phyloP scores from a whole-genome alignment of 176 grass and related monocot genomes.

The Puya raimondii region DNA sequence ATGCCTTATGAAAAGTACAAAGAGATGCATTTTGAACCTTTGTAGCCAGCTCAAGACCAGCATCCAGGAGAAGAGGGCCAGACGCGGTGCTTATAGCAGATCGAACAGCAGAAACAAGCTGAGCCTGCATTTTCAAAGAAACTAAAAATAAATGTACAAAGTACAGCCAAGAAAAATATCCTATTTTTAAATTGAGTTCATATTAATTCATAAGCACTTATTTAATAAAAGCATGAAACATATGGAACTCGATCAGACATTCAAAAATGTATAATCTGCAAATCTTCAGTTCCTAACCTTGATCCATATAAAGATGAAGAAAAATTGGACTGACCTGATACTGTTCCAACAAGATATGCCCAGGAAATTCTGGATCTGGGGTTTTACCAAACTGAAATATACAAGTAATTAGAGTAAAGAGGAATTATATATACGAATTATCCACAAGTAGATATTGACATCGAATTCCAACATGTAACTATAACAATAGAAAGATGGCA shows the following conservation, averaged over 20 bases:
- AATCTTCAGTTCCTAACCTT: not conserved
- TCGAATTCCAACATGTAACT: not conserved
- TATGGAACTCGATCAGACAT: slow-evolving; percentile 1
- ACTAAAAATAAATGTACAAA: not conserved
- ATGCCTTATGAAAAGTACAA: not conserved
- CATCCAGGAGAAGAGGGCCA: slow-evolving; percentile 83
- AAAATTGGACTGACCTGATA: slow-evolving; percentile 64
- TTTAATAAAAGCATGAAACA: not conserved
- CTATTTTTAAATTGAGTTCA: not conserved
- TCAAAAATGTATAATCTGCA: not conserved
- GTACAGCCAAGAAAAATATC: not conserved
- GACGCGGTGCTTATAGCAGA: slow-evolving; percentile 66
- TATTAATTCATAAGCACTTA: not conserved
- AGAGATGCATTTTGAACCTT: slow-evolving; percentile 23
- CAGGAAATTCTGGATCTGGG: slow-evolving; percentile 87
- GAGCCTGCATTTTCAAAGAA: slow-evolving; percentile 62
- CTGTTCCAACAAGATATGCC: slow-evolving; percentile 93
- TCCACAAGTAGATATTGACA: not conserved
- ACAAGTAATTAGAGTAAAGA: not conserved
- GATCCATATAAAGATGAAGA: slow-evolving; percentile 4
- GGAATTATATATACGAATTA: not conserved
- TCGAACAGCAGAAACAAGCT: slow-evolving; percentile 95
- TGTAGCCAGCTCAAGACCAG: slow-evolving; percentile 86
- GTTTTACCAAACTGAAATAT: slow-evolving; percentile 57
- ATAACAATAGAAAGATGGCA: not conserved